Percentiles rank a stretch among this genome's conserved stretches.
Evolutionary conservation across 768 basidiomycete genomes (phyloP).

Genomic region (Agaricus subrufescens): DNA sequence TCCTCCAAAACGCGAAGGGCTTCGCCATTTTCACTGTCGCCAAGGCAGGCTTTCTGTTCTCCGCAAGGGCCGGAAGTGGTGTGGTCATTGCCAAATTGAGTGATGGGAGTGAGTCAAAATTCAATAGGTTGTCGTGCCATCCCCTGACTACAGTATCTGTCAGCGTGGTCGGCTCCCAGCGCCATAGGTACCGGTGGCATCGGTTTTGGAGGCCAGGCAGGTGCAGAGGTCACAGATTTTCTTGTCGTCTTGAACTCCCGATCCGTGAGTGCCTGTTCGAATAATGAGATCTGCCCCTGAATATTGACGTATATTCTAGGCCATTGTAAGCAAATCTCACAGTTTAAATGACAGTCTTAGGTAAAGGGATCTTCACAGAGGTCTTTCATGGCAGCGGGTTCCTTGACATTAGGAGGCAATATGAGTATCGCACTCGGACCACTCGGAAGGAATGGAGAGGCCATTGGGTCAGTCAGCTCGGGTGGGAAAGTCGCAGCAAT

Average conservation of each 20-base stretch:
- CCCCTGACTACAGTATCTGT: not conserved
- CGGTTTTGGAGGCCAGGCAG: constrained; percentile 80
- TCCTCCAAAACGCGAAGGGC: constrained; percentile 52
- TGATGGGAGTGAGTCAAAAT: constrained; percentile 64
- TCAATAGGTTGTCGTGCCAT: not conserved
- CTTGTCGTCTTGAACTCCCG: constrained; percentile 82
- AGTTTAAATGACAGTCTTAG: not conserved
- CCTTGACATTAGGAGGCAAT: constrained; percentile 86
- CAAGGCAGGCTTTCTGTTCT: constrained; percentile 72
- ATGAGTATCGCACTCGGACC: constrained; percentile 88
- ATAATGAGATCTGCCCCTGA: not conserved
- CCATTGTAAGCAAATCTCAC: constrained; percentile 48
- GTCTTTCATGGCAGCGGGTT: constrained; percentile 94
- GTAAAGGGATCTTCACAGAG: constrained; percentile 30
- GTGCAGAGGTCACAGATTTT: constrained; percentile 89
- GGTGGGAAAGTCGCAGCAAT: constrained; percentile 90
- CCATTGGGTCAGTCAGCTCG: constrained; percentile 73
- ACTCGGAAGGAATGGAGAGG: constrained; percentile 93
- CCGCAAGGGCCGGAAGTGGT: constrained; percentile 80
- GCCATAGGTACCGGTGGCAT: constrained; percentile 93
- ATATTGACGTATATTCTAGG: constrained; percentile 30
- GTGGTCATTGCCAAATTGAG: constrained; percentile 82
- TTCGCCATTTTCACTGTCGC: constrained; percentile 92
- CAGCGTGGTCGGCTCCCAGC: constrained; percentile 91
- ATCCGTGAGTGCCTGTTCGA: constrained; percentile 43